Percentiles rank a stretch among this genome's conserved stretches.
phyloP scores from a whole-genome alignment of 768 basidiomycete species.

The Mycena floridula region DNA sequence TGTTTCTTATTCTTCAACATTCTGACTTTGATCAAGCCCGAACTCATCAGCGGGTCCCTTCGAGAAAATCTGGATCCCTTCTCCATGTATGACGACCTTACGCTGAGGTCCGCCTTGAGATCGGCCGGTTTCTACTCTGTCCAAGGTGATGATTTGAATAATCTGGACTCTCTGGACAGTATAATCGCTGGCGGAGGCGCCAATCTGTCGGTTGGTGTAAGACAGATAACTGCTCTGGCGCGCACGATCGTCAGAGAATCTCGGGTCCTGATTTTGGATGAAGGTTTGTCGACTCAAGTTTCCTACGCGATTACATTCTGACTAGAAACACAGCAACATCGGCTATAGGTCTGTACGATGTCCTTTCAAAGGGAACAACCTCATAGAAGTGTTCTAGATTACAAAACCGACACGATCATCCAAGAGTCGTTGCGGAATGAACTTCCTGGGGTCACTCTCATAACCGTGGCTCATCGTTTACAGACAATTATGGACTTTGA shows the following conservation, averaged over 20 bases:
- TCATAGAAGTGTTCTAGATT: conserved; percentile 26
- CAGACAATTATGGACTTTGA: conserved; percentile 67
- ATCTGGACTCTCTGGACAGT: conserved; percentile 13
- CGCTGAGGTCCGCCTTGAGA: conserved; percentile 28
- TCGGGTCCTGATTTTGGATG: conserved; percentile 19
- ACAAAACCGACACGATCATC: conserved; percentile 62
- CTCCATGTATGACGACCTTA: conserved; percentile 36
- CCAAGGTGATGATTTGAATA: conserved; percentile 27
- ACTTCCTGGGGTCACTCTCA: conserved; percentile 48
- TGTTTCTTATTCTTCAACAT: background rate
- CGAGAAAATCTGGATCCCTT: conserved; percentile 44
- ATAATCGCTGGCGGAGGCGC: conserved; percentile 21
- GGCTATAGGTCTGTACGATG: conserved; percentile 30
- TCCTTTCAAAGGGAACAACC: background rate
- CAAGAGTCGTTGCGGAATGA: conserved; percentile 68
- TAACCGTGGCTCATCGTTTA: conserved; percentile 68
- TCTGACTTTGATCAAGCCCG: conserved; percentile 13
- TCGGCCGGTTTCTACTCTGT: conserved; percentile 28
- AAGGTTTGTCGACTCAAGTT: conserved; percentile 36
- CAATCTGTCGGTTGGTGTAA: conserved; percentile 36
- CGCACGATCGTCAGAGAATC: conserved; percentile 25
- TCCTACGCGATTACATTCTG: conserved; percentile 20
- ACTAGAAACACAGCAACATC: conserved; percentile 36
- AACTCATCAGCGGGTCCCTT: conserved; percentile 35
- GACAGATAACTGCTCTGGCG: conserved; percentile 45